A percentile compares a stretch with the other conserved stretches of the same genome.
Conservation (phyloP, 139 green algal genomes). For the Astrephomene gubernaculifera region DNA sequence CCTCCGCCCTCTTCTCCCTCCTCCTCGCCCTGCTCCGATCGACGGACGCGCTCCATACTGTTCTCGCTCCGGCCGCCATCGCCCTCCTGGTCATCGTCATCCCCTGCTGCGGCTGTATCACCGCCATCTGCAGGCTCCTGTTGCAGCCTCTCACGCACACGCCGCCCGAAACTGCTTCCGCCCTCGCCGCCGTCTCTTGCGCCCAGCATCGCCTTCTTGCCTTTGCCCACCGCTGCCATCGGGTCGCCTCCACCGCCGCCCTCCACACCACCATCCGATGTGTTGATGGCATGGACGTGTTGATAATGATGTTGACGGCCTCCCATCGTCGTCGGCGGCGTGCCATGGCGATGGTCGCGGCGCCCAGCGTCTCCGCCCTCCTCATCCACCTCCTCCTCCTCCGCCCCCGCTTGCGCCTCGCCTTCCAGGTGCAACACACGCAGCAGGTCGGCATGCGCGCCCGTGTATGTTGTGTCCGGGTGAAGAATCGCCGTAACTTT, state of each 20-base stretch:
- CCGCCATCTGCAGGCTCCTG: too few species aligned
- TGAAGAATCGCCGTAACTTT: conserved; percentile 24
- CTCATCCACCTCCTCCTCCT: neutral
- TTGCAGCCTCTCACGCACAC: too few species aligned
- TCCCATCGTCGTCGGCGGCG: neutral
- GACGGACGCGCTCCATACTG: neutral
- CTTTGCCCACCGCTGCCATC: neutral
- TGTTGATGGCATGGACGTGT: too few species aligned
- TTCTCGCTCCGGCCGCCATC: neutral
- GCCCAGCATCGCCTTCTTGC: neutral
- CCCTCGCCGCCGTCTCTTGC: neutral
- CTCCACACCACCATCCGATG: neutral
- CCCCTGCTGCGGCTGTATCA: too few species aligned
- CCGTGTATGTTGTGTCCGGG: conserved; percentile 38
- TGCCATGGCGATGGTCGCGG: neutral
- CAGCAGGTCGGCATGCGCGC: conserved; percentile 22
- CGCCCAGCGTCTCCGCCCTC: neutral
- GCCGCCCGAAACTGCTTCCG: too few species aligned
- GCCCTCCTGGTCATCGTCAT: neutral
- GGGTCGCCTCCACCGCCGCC: neutral
- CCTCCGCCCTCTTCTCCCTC: neutral
- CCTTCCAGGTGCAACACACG: conserved; percentile 5
- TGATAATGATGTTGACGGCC: neutral
- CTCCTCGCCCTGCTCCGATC: neutral
- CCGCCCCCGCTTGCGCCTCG: neutral